phyloP scores from a whole-genome alignment of 192 early-diverging fungal genomes.

The Backusella sp. region DNA sequence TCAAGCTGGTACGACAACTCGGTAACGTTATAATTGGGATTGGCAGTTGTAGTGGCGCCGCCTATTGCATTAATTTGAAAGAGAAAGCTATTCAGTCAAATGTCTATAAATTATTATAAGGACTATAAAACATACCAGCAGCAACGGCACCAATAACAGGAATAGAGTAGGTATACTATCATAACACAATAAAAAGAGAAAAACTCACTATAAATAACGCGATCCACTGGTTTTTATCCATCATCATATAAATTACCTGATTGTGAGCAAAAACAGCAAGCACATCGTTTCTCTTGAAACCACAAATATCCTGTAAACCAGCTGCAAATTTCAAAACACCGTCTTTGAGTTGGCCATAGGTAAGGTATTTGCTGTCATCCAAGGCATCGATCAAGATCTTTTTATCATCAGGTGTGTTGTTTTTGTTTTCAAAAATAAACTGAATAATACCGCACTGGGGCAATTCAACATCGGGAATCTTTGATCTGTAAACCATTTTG shows the following conservation, averaged over 20 bases:
- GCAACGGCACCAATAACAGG: constrained; percentile 38
- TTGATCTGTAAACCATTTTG: constrained; percentile 39
- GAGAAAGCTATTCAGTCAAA: background rate
- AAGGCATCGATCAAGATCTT: constrained; percentile 44
- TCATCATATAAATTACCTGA: constrained; percentile 22
- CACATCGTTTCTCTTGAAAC: constrained; percentile 26
- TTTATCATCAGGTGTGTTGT: constrained; percentile 36
- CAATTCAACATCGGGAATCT: constrained; percentile 34
- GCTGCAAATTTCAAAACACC: constrained; percentile 23
- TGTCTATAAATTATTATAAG: constrained; percentile 8
- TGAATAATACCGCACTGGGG: constrained; percentile 44
- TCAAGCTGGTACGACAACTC: constrained; percentile 78
- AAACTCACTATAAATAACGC: background rate
- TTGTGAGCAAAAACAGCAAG: constrained; percentile 32
- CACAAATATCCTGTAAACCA: constrained; percentile 30
- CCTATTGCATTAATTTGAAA: constrained; percentile 35
- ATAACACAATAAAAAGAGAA: background rate
- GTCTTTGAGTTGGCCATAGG: constrained; percentile 38
- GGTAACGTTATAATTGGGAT: constrained; percentile 73
- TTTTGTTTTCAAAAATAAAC: constrained; percentile 39
- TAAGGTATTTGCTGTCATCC: constrained; percentile 24
- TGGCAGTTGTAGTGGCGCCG: constrained; percentile 70
- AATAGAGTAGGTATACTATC: constrained; percentile 34
- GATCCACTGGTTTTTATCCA: background rate
- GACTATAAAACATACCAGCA: constrained; percentile 30